Evolutionary conservation across 1,284 basidiomycete genomes (phyloP).

Genomic region (Trichosporon asahii): DNA sequence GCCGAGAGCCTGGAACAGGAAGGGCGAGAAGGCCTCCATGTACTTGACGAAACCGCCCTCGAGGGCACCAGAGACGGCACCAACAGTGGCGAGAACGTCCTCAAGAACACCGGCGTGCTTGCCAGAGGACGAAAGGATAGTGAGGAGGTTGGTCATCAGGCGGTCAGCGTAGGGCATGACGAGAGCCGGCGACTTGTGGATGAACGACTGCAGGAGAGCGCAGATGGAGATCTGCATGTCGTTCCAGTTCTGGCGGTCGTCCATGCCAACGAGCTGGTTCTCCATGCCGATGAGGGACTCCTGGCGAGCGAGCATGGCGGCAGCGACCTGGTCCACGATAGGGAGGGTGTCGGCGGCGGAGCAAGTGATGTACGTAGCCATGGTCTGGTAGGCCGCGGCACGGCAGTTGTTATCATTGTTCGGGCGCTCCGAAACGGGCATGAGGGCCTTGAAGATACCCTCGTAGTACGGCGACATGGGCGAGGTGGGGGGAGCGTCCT

Average conservation of each 20-base stretch:
- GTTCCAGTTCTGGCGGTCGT: constrained; percentile 98
- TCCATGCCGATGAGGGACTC: constrained; percentile 79
- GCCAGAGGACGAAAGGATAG: constrained; percentile 77
- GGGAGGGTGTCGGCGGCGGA: constrained; percentile 75
- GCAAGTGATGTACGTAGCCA: constrained; percentile 79
- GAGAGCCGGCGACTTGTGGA: constrained; percentile 76
- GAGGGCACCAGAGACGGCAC: constrained; percentile 74
- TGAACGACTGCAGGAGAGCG: constrained; percentile 78
- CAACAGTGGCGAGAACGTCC: constrained; percentile 92
- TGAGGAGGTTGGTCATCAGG: constrained; percentile 89
- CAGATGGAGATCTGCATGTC: constrained; percentile 96
- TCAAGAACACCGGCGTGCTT: constrained; percentile 96
- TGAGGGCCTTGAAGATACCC: constrained; percentile 73
- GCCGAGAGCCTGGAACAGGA: constrained; percentile 83
- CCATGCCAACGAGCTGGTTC: constrained; percentile 90
- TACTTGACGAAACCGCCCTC: constrained; percentile 84
- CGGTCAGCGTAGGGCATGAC: constrained; percentile 87
- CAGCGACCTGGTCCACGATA: constrained; percentile 76
- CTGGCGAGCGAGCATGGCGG: constrained; percentile 81
- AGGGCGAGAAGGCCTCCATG: constrained; percentile 84
- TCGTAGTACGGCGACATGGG: constrained; percentile 88
- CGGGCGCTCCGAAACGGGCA: constrained; percentile 74
- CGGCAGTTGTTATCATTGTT: constrained; percentile 89
- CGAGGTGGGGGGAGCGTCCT: constrained; percentile 55
- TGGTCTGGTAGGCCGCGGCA: constrained; percentile 93